These are phyloP conservation scores for Colletotrichum spaethianum DNA, from an alignment of 2,329 filamentous ascomycete species.

Conservation along the genomic window DNA sequence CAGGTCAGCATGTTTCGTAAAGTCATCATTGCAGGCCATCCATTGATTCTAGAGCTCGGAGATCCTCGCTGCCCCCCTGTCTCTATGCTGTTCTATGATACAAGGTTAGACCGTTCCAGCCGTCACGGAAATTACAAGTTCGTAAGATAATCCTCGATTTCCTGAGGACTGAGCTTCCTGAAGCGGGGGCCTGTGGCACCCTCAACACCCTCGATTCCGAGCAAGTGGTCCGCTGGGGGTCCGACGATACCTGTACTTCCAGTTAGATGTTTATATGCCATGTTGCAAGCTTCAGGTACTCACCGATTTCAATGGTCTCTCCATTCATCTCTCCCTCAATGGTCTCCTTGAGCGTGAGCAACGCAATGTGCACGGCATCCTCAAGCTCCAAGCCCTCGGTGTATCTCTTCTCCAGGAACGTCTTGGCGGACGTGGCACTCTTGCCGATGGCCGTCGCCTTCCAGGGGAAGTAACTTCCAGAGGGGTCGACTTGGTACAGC, in stretches of 20 bases:
- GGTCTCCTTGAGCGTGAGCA: constrained; percentile 97
- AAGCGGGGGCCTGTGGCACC: constrained; percentile 89
- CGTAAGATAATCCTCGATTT: constrained; percentile 99
- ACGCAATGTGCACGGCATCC: constrained; percentile 97
- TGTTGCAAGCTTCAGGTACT: constrained; percentile 49
- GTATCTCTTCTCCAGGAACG: constrained; percentile 99
- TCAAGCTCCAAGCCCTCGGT: constrained; percentile 97
- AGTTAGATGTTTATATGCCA: constrained; percentile 22
- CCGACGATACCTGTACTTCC: constrained; percentile 85
- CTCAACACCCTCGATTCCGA: constrained; percentile 92
- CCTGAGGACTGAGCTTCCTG: constrained; percentile 94
- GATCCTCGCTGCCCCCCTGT: constrained; percentile 26
- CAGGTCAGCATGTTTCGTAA: not conserved
- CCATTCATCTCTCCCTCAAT: constrained; percentile 99
- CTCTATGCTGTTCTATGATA: constrained; percentile 54
- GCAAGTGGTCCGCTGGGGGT: constrained; percentile 90
- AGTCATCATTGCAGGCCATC: constrained; percentile 35
- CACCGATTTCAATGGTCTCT: constrained; percentile 97
- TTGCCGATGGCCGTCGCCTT: constrained; percentile 99
- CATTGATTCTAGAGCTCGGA: constrained; percentile 41
- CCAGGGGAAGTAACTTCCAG: constrained; percentile 98
- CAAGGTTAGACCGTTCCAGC: constrained; percentile 48
- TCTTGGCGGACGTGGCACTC: constrained; percentile 98
- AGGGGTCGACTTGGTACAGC: constrained; percentile 99
- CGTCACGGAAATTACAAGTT: constrained; percentile 79